Base-by-base conservation (phyloP, 2,329 filamentous ascomycete genomes). In the Gaeumannomyces tritici region DNA sequence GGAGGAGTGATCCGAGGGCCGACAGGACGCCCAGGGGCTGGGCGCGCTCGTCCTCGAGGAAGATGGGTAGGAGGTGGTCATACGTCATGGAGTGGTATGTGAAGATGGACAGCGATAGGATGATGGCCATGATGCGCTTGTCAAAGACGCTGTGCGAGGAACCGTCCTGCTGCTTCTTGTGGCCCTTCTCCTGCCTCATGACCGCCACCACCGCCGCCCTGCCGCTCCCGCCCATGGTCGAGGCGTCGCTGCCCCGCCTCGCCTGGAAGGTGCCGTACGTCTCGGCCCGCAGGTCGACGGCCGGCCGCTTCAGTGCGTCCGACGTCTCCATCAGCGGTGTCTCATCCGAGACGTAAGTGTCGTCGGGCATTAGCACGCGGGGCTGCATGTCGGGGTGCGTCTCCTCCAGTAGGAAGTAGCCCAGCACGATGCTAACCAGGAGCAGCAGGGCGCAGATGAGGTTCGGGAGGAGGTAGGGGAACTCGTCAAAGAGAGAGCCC, bases 71-170 rank as follows among this genome's bases (percentile, higher is more conserved):
- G 0, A 97, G 82, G 72, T 96, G 90, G 70, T 97, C 93, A 74
- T 91, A 97, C 0, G 89, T 92, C 92, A 97, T 97, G 51, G 89
- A 91, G 75, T 97, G 93, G 72, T 96, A 96, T 5, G 91, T 95
- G 76, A 96, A 96, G 66, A 97, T 90, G 57, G 89, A 90, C 59
- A 97, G 77, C 1, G 93, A 89, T n/a, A 91, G 70, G 54, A 95
- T 86, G 61, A 96, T 83, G 73, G 89, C 87, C 67, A 90, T 78
- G 64, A 96, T 87, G 55, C 83, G 83, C 73, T 80, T 79, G 73
- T 77, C 79, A 73, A 81, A 84, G 64, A 83, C 79, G 68, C 70
- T 78, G 63, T 66, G 66, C 6, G 67, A 68, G 67, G 75, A 76
- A 65, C 70, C 54, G 12, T 29, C 60, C 1, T 7, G 7, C 21